Percentiles rank a stretch among this genome's conserved stretches.
These are phyloP conservation scores for Metschnikowia matae DNA, from an alignment of 805 yeast species.

Conservation along the genomic window DNA sequence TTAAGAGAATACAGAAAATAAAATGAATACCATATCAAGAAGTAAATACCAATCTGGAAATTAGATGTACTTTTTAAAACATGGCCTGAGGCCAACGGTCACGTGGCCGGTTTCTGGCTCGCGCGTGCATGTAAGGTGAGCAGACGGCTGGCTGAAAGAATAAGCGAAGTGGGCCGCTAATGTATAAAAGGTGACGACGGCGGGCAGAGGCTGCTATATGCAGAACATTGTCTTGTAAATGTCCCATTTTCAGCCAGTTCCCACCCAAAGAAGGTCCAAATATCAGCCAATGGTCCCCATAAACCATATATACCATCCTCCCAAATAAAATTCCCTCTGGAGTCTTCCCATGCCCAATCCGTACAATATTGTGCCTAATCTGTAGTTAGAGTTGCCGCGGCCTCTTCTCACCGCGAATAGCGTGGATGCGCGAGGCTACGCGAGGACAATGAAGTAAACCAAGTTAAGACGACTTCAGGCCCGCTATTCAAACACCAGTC, in stretches of 20 bases:
- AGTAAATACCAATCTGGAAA: too few species aligned
- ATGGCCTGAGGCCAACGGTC: not conserved
- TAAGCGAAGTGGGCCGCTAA: conserved; percentile 1
- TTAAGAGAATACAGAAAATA: too few species aligned
- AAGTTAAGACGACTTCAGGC: not conserved
- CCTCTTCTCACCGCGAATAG: not conserved
- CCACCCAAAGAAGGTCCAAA: not conserved
- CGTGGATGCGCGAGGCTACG: not conserved
- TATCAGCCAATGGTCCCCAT: not conserved
- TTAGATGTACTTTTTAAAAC: not conserved
- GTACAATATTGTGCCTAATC: not conserved
- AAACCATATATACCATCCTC: not conserved
- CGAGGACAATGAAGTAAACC: not conserved
- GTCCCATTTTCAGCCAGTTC: not conserved
- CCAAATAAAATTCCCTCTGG: too few species aligned
- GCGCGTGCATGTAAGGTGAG: not conserved
- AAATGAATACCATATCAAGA: too few species aligned
- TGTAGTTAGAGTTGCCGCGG: not conserved
- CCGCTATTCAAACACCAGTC: not conserved
- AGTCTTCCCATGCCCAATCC: too few species aligned
- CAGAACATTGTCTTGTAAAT: not conserved
- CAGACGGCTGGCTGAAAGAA: not conserved
- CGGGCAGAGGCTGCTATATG: not conserved
- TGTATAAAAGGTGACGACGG: not conserved
- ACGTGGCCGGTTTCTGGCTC: not conserved